Percentiles rank a stretch among this genome's conserved stretches.
Conservation (phyloP, 2,329 filamentous ascomycete genomes). For the Colletotrichum navitas region DNA sequence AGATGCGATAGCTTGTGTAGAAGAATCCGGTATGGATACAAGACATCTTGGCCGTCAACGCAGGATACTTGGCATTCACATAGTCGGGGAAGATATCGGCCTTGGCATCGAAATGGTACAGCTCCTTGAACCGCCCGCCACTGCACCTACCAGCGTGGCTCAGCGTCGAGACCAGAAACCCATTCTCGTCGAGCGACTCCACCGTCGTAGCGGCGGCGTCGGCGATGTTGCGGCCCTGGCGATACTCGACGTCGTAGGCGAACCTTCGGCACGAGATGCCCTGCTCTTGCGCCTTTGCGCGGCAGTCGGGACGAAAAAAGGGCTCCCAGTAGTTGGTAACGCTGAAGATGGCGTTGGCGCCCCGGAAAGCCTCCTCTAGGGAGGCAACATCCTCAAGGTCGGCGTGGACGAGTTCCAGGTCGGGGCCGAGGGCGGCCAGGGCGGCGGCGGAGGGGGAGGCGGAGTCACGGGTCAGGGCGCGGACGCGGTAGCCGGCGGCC, state of each 20-base stretch:
- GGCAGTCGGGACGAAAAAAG: conserved; percentile 60
- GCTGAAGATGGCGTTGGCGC: conserved; percentile 65
- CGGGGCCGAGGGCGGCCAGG: conserved; percentile 55
- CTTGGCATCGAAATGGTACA: conserved; percentile 68
- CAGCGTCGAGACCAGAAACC: conserved; percentile 65
- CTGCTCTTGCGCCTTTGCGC: conserved; percentile 52
- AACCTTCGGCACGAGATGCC: conserved; percentile 58
- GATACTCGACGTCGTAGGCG: conserved; percentile 62
- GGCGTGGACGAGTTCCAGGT: conserved; percentile 49
- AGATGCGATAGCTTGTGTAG: conserved; percentile 60
- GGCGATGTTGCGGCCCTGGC: conserved; percentile 67
- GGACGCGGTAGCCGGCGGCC: conserved; percentile 57
- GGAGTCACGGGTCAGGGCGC: conserved; percentile 61
- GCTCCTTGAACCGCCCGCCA: conserved; percentile 57
- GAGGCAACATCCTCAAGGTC: conserved; percentile 57
- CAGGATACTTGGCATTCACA: conserved; percentile 57
- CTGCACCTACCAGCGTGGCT: conserved; percentile 62
- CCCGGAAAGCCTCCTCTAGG: conserved; percentile 57
- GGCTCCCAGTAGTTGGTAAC: conserved; percentile 69
- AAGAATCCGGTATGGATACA: conserved; percentile 65
- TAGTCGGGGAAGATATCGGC: conserved; percentile 64
- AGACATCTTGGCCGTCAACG: conserved; percentile 62
- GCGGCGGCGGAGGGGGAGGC: conserved; percentile 55
- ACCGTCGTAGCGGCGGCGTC: conserved; percentile 62
- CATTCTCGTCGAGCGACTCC: conserved; percentile 58